These are phyloP conservation scores for Picochlorum sp. DNA, from an alignment of 139 green algal genomes.

Conservation along the genomic window DNA sequence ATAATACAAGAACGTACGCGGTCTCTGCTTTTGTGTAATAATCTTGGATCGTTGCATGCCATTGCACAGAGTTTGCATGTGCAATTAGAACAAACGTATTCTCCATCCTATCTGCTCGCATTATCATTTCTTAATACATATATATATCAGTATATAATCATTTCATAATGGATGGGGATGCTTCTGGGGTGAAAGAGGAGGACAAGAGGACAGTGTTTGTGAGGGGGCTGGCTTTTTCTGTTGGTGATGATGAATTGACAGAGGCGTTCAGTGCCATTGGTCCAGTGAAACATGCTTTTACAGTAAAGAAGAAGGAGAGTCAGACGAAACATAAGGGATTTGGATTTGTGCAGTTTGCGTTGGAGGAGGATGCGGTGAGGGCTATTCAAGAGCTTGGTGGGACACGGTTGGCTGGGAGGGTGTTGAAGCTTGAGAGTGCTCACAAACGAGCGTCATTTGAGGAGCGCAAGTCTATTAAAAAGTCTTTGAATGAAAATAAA, in stretches of 20 bases:
- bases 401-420: slow-evolving; percentile 47
- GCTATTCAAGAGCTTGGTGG: slow-evolving; percentile 61
- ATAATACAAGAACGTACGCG: no score
- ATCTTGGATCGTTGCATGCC: not conserved
- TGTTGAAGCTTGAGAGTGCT: slow-evolving; percentile 72
- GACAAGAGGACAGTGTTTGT: slow-evolving; percentile 67
- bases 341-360: slow-evolving; percentile 77
- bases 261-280: slow-evolving; percentile 67
- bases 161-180: not conserved
- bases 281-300: slow-evolving; percentile 71
- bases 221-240: slow-evolving; percentile 50
- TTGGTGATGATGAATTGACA: slow-evolving; percentile 50
- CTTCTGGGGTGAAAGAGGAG: not conserved
- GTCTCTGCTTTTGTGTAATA: no score
- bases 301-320: slow-evolving; percentile 53
- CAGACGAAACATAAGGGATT: slow-evolving; percentile 50
- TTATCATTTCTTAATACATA: not conserved
- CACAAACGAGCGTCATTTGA: slow-evolving; percentile 52
- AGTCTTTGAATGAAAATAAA: slow-evolving; percentile 11
- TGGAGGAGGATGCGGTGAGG: slow-evolving; percentile 70
- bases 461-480: slow-evolving; percentile 51
- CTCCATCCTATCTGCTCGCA: no score
- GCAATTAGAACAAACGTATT: no score
- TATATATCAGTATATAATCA: not conserved
- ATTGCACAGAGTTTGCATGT: not conserved